A percentile compares a stretch with the other conserved stretches of the same genome.
Conservation (phyloP, 108 stramenopile species). For the Mayamaea pseudoterrestris region DNA sequence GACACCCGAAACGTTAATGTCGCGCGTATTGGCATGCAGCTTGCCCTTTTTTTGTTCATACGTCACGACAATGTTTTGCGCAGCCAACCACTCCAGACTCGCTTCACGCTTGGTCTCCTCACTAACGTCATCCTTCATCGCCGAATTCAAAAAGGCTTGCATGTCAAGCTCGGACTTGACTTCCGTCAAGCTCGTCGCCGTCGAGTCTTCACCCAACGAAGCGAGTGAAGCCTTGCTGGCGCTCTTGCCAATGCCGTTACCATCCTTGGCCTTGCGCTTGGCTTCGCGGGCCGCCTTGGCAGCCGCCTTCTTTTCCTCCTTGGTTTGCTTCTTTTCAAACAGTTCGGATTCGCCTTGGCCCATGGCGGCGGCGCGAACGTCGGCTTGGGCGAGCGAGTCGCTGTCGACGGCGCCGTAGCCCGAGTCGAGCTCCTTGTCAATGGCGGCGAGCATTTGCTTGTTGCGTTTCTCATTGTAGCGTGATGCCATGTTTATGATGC, state of each 20-base stretch:
- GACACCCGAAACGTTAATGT: conserved; percentile 94
- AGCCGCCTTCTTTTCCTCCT: conserved; percentile 88
- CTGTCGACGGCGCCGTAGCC: conserved; percentile 61
- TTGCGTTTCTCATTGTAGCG: conserved; percentile 54
- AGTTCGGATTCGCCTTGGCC: conserved; percentile 84
- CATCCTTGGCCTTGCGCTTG: conserved; percentile 71
- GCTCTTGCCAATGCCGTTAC: conserved; percentile 22
- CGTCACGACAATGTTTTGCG: conserved; percentile 71
- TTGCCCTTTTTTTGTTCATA: conserved; percentile 63
- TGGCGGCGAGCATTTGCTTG: conserved; percentile 41
- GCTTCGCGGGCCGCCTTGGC: conserved; percentile 80
- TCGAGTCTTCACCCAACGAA: conserved; percentile 21
- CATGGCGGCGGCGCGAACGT: conserved; percentile 76
- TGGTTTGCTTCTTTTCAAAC: conserved; percentile 83
- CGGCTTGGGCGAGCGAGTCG: conserved; percentile 29
- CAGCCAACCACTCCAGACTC: conserved; percentile 56
- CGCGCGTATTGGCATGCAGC: conserved; percentile 80
- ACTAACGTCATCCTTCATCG: conserved; percentile 25
- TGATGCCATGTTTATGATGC: conserved; percentile 17
- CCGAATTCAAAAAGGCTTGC: conserved; percentile 1
- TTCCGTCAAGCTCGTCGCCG: conserved; percentile 36
- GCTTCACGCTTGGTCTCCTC: conserved; percentile 51
- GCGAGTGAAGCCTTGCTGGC: too few relatives aligned
- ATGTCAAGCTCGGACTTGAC: conserved; percentile 12
- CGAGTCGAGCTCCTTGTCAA: conserved; percentile 53